phyloP scores from a whole-genome alignment of 306 rosid species.

The Inga laurina region DNA sequence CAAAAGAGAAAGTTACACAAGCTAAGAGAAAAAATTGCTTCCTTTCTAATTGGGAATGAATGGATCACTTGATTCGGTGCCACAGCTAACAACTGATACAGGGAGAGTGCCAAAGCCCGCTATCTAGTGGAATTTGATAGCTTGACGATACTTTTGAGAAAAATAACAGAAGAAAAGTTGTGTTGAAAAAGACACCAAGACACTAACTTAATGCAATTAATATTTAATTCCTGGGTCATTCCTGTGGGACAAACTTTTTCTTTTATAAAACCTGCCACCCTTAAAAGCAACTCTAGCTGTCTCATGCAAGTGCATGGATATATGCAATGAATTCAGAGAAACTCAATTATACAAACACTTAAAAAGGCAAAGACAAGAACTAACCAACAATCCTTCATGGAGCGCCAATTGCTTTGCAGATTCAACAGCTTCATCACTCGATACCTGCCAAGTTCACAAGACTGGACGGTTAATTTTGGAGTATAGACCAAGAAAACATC shows the following conservation, averaged over 20 bases:
- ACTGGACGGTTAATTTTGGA: slow-evolving; percentile 24
- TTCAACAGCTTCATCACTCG: slow-evolving; percentile 92
- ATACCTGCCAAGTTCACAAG: slow-evolving; percentile 64
- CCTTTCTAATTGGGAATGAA: slow-evolving; percentile 6
- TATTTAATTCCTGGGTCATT: not conserved
- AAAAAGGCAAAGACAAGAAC: slow-evolving; percentile 34
- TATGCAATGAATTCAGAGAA: not conserved
- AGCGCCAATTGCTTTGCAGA: slow-evolving; percentile 92
- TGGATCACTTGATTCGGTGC: slow-evolving; percentile 10
- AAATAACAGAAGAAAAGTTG: not conserved
- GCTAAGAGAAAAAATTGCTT: slow-evolving; percentile 2
- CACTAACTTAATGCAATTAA: not conserved
- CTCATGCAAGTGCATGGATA: slow-evolving; percentile 8
- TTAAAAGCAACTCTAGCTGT: slow-evolving; percentile 23
- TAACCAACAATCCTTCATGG: slow-evolving; percentile 96
- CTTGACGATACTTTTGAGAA: not conserved
- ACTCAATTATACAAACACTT: slow-evolving; percentile 19
- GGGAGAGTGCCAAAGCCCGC: not conserved
- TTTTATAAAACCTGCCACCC: not conserved
- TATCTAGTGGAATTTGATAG: not conserved
- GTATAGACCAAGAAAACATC: slow-evolving; percentile 12
- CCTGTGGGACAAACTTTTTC: not conserved
- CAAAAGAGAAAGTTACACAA: slow-evolving; percentile 12
- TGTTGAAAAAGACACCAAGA: not conserved
- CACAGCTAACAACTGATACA: not conserved